Percentiles rank a stretch among this genome's conserved stretches.
These are phyloP conservation scores for Avena atlantica DNA, from an alignment of 176 grass and related monocot genomes.

Conservation along the genomic window DNA sequence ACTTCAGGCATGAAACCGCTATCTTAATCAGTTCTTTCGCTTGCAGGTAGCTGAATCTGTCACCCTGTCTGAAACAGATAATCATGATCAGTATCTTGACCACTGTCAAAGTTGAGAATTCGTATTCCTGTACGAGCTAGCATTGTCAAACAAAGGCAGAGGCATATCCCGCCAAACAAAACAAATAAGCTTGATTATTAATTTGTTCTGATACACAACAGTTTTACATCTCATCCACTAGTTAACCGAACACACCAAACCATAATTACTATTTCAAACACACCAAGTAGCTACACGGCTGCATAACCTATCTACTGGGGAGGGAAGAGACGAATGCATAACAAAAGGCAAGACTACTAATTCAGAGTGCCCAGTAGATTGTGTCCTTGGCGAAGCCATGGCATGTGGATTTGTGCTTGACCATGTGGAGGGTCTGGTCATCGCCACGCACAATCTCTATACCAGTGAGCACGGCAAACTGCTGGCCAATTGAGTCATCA, in stretches of 20 bases:
- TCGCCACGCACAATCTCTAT: not conserved
- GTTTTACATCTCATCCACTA: not conserved
- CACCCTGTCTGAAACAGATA: not conserved
- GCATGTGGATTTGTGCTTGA: not conserved
- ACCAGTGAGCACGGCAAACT: conserved; percentile 4
- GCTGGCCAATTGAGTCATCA: not conserved
- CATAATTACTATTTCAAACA: not conserved
- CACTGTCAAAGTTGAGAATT: not conserved
- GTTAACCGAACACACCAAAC: not conserved
- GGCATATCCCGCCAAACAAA: not conserved
- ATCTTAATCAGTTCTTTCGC: not conserved
- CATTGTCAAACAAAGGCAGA: not conserved
- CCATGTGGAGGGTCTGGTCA: not conserved
- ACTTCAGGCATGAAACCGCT: not conserved
- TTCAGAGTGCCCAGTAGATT: not conserved
- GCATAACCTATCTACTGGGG: not conserved
- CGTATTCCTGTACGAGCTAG: not conserved
- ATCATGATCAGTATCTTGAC: not conserved
- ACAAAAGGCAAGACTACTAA: not conserved
- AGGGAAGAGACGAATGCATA: not conserved
- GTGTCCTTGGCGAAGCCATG: not conserved
- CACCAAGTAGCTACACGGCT: not conserved
- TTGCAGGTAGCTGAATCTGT: not conserved
- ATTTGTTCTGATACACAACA: not conserved
- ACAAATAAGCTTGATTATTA: not conserved